Evolutionary conservation across 208 protist genomes (phyloP), one percentile per base, ranked within the genome.

Genomic region (Herpetomonas samuelpessoai): DNA sequence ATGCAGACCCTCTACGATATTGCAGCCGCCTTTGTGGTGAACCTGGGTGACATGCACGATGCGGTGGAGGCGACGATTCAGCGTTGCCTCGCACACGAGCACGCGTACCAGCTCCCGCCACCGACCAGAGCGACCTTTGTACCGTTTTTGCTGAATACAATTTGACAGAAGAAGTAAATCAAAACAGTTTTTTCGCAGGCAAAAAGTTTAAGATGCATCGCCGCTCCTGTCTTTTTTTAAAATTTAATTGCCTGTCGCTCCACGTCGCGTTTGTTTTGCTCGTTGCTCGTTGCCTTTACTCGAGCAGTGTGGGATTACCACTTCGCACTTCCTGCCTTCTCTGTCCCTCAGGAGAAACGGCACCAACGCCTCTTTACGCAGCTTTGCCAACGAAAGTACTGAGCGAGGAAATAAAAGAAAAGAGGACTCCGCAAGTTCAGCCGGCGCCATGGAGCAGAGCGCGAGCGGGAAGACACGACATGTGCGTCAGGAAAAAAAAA

Each of bases 11-110:
- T 91, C 7, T 81, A 82, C 57, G 83, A 92, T 60, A 62, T 91
- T 31, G 85, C 83, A 6, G 85, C 80, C 0, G 79, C 75, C 0
- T 88, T 95, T 76, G 76, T 79, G 19, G 54, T 92, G 31, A 86
- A 86, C 54, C 27, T 91, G 30, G 58, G 68, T 16, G 78, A 85
- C 52, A 45, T 92, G 61, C 82, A 67, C 29, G 73, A 66, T 0
- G 76, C 58, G 24, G 79, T 87, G 68, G 79, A 88, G 56, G 60
- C 65, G 47, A 68, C 49, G 28, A 56, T 91, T 41, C 76, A 81
- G 49, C 59, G 64, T 4, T 86, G 79, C 54, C 57, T 92, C 25
- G 41, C 44, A 30, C 19, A 24, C 24, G 78, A 89, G 30, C 65
- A 68, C 2, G 64, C 75, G 12, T 83, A 90, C 48, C 61, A 62